These are phyloP conservation scores for Hypomyces perniciosus DNA, from an alignment of 2,329 filamentous ascomycete genomes.

Conservation along the genomic window DNA sequence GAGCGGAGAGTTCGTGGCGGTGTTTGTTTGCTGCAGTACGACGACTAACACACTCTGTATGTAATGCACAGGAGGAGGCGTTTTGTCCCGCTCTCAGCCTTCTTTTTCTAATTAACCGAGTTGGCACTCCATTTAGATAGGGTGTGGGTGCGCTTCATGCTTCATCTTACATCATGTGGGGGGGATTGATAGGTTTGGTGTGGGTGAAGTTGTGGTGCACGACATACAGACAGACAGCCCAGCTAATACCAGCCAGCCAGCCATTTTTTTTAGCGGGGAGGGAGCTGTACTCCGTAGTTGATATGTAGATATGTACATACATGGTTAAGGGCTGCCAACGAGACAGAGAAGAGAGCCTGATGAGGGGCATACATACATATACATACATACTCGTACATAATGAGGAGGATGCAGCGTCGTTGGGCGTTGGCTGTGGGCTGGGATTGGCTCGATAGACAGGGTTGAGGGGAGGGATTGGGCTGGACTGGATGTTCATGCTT, in stretches of 20 bases:
- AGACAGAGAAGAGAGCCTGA: not conserved
- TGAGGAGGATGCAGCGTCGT: not conserved
- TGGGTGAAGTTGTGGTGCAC: not conserved
- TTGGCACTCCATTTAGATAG: not conserved
- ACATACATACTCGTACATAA: not conserved
- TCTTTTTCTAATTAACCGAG: too few species aligned
- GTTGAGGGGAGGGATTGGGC: not conserved
- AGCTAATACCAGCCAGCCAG: too few species aligned
- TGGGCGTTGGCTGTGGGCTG: constrained; percentile 2
- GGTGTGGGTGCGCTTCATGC: not conserved
- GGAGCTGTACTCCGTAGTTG: too few species aligned
- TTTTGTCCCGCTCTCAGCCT: too few species aligned
- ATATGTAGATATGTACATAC: not conserved
- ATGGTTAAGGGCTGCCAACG: not conserved
- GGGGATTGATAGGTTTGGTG: not conserved
- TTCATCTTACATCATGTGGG: not conserved
- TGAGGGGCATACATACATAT: not conserved
- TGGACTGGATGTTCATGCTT: constrained; percentile 3
- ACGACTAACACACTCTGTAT: not conserved
- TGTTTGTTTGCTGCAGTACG: too few species aligned
- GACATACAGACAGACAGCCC: not conserved
- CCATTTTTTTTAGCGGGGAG: too few species aligned
- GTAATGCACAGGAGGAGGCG: not conserved
- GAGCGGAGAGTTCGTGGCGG: too few species aligned
- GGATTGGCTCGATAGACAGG: constrained; percentile 5